Evolutionary conservation across 352 stramenopile genomes (phyloP), one percentile per base, ranked within the genome.

Genomic region (Phytophthora pisi): DNA sequence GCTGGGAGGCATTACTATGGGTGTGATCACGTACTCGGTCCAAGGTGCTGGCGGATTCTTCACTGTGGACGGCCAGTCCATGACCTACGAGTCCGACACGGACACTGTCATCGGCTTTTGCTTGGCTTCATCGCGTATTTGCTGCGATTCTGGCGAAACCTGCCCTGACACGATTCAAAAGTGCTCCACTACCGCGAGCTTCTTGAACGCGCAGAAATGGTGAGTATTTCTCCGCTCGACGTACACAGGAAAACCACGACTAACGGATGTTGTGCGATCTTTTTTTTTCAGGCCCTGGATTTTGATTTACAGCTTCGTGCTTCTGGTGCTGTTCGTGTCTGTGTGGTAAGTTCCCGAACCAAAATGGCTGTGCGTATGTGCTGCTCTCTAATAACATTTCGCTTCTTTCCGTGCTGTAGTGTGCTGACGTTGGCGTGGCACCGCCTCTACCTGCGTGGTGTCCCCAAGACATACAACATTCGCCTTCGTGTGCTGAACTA

Each of bases 391-490:
- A 60, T 46, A 31, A 16, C 0, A 5, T 53, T 6, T 34, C 30
- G 8, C 53, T 46, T 59, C 16, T 57, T 26, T 46, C 56, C 47
- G n/a, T 47, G 15, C 24, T 34, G 23, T 54, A 91, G 86, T 36
- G 88, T 96, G 18, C 51, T 96, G 23, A 92, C 86, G 3, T 56
- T 96, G 58, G 88, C 88, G 15, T 96, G 88, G 88, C 85, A 92
- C 36, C 85, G 88, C 36, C 68, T 96, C 47, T 95, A 96, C 64
- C 61, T 92, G 5, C 85, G 86, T 28, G 88, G 88, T 42, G 86
- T 96, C 15, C 86, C 88, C 2, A 95, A 96, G 76, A 96, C 88
- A 28, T 95, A 95, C 75, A 95, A 95, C 63, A 94, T 96, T 43
- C 86, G 88, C 46, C 86, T 96, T 61, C 86, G 86, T 64, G 88